Percentiles rank a stretch among this genome's conserved stretches.
Evolutionary conservation across 2,329 filamentous ascomycete genomes (phyloP).

Genomic region (Rhytidhysteron rufulum): DNA sequence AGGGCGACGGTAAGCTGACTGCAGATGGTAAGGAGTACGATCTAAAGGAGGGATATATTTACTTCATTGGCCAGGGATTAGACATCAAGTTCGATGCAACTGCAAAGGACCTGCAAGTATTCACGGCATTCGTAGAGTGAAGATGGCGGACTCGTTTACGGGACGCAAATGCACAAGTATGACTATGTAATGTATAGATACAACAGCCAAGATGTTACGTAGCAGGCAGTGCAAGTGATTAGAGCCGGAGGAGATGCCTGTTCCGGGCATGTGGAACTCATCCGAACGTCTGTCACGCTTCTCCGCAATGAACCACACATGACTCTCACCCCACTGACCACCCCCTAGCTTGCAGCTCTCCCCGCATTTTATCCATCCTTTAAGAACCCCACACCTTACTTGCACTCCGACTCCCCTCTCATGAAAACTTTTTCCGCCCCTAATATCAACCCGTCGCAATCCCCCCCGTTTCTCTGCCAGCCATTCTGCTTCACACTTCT

Average conservation of each 20-base stretch:
- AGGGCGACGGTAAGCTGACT: constrained; percentile 55
- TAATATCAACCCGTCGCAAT: background rate
- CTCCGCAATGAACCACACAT: background rate
- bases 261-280: too few relatives aligned
- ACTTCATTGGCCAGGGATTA: constrained; percentile 60
- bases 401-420: background rate
- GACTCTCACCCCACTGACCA: background rate
- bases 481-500: background rate
- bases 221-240: too few relatives aligned
- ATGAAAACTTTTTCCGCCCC: background rate
- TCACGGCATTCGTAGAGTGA: constrained; percentile 46
- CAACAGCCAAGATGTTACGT: too few relatives aligned
- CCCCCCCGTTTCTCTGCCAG: background rate
- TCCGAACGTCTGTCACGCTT: too few relatives aligned
- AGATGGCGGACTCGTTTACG: too few relatives aligned
- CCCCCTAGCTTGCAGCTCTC: too few relatives aligned
- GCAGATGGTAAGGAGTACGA: constrained; percentile 51
- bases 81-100: constrained; percentile 44
- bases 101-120: constrained; percentile 43
- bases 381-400: background rate
- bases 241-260: too few relatives aligned
- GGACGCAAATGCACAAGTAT: too few relatives aligned
- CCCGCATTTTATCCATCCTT: background rate
- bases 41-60: constrained; percentile 61
- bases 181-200: too few relatives aligned